These are phyloP conservation scores for Auxenochlorella pyrenoidosa DNA, from an alignment of 139 green algal species.

Conservation along the genomic window DNA sequence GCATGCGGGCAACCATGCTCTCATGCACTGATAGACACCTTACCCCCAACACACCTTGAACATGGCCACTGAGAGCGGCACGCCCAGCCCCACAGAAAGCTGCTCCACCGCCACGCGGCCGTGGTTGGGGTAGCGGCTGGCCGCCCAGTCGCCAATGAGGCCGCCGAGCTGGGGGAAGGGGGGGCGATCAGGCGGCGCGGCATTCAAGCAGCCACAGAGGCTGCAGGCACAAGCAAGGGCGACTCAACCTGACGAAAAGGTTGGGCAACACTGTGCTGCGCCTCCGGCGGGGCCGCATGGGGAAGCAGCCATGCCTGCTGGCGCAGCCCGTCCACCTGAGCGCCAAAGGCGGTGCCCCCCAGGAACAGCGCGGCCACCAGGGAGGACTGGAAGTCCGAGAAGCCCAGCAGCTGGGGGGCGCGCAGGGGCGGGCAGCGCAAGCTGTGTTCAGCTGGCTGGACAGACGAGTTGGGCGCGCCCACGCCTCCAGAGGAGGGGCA, in stretches of 20 bases:
- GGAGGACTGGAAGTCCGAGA: slow-evolving; percentile 48
- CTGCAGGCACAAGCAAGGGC: too few species aligned
- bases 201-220: too few species aligned
- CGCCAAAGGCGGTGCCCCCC: slow-evolving; percentile 44
- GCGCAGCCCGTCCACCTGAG: slow-evolving; percentile 24
- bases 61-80: slow-evolving; percentile 36
- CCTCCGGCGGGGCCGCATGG: too few species aligned
- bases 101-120: slow-evolving; percentile 61
- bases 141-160: slow-evolving; percentile 55
- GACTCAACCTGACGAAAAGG: too few species aligned
- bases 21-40: too few species aligned
- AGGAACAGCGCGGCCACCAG: slow-evolving; percentile 43
- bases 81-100: slow-evolving; percentile 57
- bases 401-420: slow-evolving; percentile 54
- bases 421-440: too few species aligned
- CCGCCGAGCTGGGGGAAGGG: slow-evolving; percentile 25
- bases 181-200: neutral
- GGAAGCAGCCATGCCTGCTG: too few species aligned
- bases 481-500: too few species aligned
- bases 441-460: too few species aligned
- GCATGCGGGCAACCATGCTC: too few species aligned
- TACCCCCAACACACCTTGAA: slow-evolving; percentile 18
- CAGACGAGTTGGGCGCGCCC: too few species aligned
- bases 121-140: slow-evolving; percentile 53
- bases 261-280: too few species aligned